A percentile compares a stretch with the other conserved stretches of the same genome.
Conservation (phyloP, 805 yeast genomes). For the Hanseniaspora thailandica region DNA sequence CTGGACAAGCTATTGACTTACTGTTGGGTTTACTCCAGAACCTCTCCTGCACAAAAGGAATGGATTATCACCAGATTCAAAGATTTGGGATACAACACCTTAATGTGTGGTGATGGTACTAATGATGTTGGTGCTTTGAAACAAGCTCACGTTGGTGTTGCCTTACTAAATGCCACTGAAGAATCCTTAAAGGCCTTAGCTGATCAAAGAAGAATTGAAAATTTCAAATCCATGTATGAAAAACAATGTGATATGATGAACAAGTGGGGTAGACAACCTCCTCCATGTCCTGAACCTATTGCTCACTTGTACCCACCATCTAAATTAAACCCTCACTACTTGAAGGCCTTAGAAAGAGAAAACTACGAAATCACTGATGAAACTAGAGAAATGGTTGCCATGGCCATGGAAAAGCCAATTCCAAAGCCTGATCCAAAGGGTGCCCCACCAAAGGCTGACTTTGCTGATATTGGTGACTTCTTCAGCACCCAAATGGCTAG, state of each 20-base stretch:
- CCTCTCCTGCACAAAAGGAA: constrained; percentile 92
- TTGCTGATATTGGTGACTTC: constrained; percentile 57
- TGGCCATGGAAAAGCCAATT: constrained; percentile 34
- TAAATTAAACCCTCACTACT: constrained; percentile 74
- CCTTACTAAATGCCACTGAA: constrained; percentile 92
- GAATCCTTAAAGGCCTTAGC: constrained; percentile 82
- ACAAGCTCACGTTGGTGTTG: constrained; percentile 97
- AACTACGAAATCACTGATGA: constrained; percentile 75
- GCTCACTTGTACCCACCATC: constrained; percentile 97
- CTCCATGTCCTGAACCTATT: constrained; percentile 73
- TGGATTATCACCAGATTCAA: constrained; percentile 73
- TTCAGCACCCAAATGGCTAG: constrained; percentile 43
- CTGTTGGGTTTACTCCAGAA: constrained; percentile 96
- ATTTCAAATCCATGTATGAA: constrained; percentile 54
- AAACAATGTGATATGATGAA: constrained; percentile 72
- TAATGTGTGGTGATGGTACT: constrained; percentile 99
- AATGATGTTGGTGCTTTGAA: constrained; percentile 98
- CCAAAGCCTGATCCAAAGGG: constrained; percentile 27
- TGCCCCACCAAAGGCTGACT: constrained; percentile 27
- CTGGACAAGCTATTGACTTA: constrained; percentile 64
- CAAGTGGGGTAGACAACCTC: constrained; percentile 73
- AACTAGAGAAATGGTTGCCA: constrained; percentile 47
- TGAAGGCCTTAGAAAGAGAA: constrained; percentile 71
- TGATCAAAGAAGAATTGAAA: constrained; percentile 62
- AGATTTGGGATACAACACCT: constrained; percentile 77